Base-by-base conservation (phyloP, 192 early-diverging fungal species). In the Cetraspora pellucida region DNA sequence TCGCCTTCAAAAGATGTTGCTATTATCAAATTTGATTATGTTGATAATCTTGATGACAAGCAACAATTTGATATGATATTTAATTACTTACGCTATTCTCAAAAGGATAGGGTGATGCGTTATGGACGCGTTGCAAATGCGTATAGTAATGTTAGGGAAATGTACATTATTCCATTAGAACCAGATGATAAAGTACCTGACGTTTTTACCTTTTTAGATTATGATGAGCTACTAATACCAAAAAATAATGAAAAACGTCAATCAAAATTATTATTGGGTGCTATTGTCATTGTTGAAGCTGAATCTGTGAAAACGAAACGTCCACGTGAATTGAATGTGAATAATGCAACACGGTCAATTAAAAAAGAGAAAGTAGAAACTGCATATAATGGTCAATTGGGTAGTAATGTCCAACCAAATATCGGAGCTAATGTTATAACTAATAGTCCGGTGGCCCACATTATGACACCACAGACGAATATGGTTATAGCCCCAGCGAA, bases 91-190 rank as follows among this genome's bases (percentile, higher is more conserved):
- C 73, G 83, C n/a, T 79, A 68, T 21, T 44, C 66, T n/a, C 66
- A 37, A 47, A 68, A 68, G 31, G 63, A 43, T 19, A 31, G 19
- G 43, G 31, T 80, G 14, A 83, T 87, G 60, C 60, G 81, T 16
- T 88, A 85, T 78, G 93, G 90, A 6, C 92, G 93, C 0, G 85
- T 94, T 11, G 90, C 85, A n/a, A 84, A 90, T 49, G 83, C 84
- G 61, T 89, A 87, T 31, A 82, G 88, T 16, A 83, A 77, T 49
- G 87, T 93, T 23, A 93, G 92, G 77, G 93, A 94, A 61, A 88
- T 94, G 87, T 94, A 94, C 76, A 30, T 94, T 44, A 79, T 93
- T 8, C 92, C 93, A 44, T 70, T 94, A 10, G 76, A 73, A 31
- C 77, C 79, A 17, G 82, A 82, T 10, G 88, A 88, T 8, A 65